Base-by-base conservation (phyloP, 306 rosid genomes). In the Corylus heterophylla region DNA sequence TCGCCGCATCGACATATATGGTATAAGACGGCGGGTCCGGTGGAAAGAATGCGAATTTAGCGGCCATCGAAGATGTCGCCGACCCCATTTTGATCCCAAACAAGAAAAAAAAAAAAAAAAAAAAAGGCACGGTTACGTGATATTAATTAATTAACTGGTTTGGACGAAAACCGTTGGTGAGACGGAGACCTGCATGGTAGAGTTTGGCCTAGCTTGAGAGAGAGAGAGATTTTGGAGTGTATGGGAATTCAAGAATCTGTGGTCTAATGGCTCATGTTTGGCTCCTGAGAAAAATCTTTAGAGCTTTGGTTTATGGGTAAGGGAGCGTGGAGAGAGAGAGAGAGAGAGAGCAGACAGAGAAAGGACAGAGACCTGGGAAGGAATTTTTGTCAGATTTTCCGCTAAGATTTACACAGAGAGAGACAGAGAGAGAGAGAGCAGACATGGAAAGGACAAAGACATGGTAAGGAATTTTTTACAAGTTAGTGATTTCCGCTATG, bases 1-100 rank as follows among this genome's bases (percentile, higher is more conserved):
- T 80, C 4, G 83, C 56, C 50, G 81, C 89, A 16, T 90, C 92
- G 22, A 69, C 55, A 13, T 50, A 50, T 31, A 82, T 14, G 18
- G 12, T 69, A 45, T 90, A 90, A 0, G 88, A 85, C 4, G 92
- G 91, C 10, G 95, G 92, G 78, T 88, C 84, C 0, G 95, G 92
- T 0, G 95, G 95, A 67, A 83, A 90, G 69, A 90, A 89, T 31
- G 91, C 91, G 18, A 90, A 89, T 81, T 87, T 90, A 8, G 95
- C 86, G 0, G 95, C 92, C 95, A 90, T 84, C 0, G 95, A 88
- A 17, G 95, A 90, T 50, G 95, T 82, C 74, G 92, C 92, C 82
- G 89, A 83, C 56, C 95, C 95, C 95, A 90, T 87, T 70, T 71
- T 48, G 22, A 14, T 39, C 69, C 47, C 35, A 31, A 31, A 31